phyloP scores from a whole-genome alignment of 441 rosid species.

The Geranium incanum region DNA sequence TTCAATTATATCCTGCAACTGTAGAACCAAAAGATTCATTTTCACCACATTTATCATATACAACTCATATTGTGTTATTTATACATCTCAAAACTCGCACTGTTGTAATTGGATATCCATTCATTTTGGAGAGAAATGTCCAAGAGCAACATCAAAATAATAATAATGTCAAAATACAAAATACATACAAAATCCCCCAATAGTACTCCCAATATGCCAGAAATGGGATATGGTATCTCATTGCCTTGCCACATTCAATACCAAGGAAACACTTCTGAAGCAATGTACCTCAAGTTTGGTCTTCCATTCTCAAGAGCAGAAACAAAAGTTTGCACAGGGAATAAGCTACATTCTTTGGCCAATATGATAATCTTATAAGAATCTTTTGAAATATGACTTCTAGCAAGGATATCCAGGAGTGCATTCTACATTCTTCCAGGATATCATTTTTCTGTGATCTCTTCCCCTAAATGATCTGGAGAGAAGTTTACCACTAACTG shows the following conservation, averaged over 20 bases:
- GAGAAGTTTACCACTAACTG: conserved; percentile 59
- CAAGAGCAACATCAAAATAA: neutral
- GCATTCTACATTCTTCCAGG: conserved; percentile 70
- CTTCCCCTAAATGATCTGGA: conserved; percentile 79
- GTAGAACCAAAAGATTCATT: neutral
- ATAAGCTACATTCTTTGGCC: neutral
- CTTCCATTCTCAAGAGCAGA: neutral
- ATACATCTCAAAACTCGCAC: neutral
- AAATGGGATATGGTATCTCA: neutral
- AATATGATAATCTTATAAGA: neutral
- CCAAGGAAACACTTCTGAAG: neutral
- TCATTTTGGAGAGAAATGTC: neutral
- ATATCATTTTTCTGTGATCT: conserved; percentile 83
- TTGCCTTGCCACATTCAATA: neutral
- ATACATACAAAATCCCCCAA: neutral
- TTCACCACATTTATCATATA: neutral
- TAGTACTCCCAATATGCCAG: neutral
- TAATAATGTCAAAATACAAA: neutral
- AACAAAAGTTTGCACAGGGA: neutral
- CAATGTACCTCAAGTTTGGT: neutral
- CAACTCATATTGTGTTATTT: neutral
- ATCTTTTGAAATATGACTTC: conserved; percentile 8
- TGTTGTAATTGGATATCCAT: neutral
- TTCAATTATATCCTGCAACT: neutral
- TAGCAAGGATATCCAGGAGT: conserved; percentile 44